These are phyloP conservation scores for Blastomyces emzantsi DNA, from an alignment of 2,329 filamentous ascomycete species.

Conservation along the genomic window DNA sequence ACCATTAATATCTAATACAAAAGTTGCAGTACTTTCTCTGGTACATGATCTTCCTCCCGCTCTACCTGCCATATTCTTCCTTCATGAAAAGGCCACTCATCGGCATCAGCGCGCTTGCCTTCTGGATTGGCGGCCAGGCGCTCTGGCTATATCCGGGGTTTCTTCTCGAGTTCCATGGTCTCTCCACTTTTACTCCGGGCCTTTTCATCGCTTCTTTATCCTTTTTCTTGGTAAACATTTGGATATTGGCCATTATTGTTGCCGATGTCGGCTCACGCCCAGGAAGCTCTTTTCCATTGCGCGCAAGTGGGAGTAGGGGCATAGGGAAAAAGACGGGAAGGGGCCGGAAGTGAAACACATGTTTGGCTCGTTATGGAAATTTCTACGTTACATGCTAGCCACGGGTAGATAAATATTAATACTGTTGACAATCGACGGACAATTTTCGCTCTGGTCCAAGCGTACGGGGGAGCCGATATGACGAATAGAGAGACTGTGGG, in stretches of 20 bases:
- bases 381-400: neutral
- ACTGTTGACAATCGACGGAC: neutral
- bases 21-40: conserved; percentile 82
- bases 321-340: neutral
- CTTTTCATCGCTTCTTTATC: conserved; percentile 64
- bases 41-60: conserved; percentile 89
- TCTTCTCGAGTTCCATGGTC: conserved; percentile 67
- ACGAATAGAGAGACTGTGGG: neutral
- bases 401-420: neutral
- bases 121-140: conserved; percentile 71
- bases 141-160: conserved; percentile 69
- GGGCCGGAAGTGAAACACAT: neutral
- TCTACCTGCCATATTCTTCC: conserved; percentile 76
- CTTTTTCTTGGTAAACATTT: conserved; percentile 82
- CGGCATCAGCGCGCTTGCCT: conserved; percentile 54
- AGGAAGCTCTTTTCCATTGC: neutral
- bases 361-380: neutral
- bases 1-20: conserved; percentile 10
- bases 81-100: conserved; percentile 52
- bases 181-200: conserved; percentile 75
- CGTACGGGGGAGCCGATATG: neutral
- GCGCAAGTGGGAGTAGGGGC: no score
- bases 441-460: neutral
- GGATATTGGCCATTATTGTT: conserved; percentile 75
- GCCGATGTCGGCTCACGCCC: conserved; percentile 45